Conservation (phyloP, 2,329 filamentous ascomycete species). For the Fusarium subtropicale region DNA sequence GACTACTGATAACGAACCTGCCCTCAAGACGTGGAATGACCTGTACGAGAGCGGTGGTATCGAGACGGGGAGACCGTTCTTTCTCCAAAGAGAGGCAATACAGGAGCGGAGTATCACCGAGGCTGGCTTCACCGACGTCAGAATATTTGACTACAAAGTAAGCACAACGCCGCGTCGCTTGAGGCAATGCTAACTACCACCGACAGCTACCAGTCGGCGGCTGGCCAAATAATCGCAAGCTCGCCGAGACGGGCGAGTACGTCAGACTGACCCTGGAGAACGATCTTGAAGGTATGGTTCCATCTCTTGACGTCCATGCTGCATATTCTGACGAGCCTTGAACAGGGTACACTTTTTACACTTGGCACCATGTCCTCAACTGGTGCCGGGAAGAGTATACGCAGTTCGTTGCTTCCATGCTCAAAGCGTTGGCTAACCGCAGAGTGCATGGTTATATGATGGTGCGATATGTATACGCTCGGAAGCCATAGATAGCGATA, state of each 20-base stretch:
- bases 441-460: constrained; percentile 37
- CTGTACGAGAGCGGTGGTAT: constrained; percentile 26
- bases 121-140: constrained; percentile 39
- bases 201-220: constrained; percentile 38
- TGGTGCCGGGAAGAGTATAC: constrained; percentile 40
- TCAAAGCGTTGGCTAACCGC: constrained; percentile 31
- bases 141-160: constrained; percentile 37
- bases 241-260: constrained; percentile 36
- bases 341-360: constrained; percentile 34
- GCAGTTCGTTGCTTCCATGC: constrained; percentile 26
- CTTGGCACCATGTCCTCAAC: constrained; percentile 37
- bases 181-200: neutral
- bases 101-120: constrained; percentile 32
- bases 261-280: constrained; percentile 42
- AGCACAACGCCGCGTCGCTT: neutral
- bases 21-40: constrained; percentile 20
- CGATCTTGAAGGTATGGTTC: constrained; percentile 32
- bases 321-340: neutral
- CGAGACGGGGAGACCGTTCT: constrained; percentile 23
- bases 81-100: constrained; percentile 27
- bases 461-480: constrained; percentile 40
- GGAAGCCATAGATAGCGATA: constrained; percentile 23
- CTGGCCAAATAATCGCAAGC: constrained; percentile 40
- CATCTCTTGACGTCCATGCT: neutral
- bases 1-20: constrained; percentile 28